Evolutionary conservation across 495 filamentous ascomycete species (phyloP).

Genomic region (Tuber umbilicatum): DNA sequence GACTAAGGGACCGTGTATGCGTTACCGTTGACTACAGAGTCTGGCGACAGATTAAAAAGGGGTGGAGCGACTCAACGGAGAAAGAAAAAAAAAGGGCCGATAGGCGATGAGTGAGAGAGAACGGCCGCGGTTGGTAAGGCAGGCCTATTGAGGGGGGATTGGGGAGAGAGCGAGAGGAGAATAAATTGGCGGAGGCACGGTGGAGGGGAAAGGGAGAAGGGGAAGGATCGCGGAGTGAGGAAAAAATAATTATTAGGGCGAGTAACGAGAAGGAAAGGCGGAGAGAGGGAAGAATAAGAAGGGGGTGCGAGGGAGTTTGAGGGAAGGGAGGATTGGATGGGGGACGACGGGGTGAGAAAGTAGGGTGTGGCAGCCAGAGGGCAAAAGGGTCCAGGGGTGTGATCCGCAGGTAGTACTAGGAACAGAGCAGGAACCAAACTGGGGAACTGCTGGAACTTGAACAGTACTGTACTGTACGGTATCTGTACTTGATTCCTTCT

Average conservation of each 20-base stretch:
- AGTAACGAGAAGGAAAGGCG: constrained; percentile 4
- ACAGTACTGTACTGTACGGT: not conserved
- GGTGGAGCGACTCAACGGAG: constrained; percentile 40
- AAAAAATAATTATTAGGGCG: constrained; percentile 5
- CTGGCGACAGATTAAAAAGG: constrained; percentile 36
- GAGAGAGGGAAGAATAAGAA: not conserved
- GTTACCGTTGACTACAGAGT: constrained; percentile 38
- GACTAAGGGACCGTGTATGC: constrained; percentile 38
- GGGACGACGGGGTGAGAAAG: not conserved
- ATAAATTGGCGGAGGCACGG: constrained; percentile 2
- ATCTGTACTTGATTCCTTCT: not conserved
- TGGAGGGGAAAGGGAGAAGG: constrained; percentile 1
- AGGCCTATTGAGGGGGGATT: constrained; percentile 15
- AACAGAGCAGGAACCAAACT: not conserved
- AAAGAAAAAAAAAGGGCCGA: constrained; percentile 42
- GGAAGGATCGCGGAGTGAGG: not conserved
- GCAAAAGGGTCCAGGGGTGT: not conserved
- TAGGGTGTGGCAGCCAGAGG: not conserved
- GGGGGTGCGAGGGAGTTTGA: not conserved
- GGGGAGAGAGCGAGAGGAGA: not conserved
- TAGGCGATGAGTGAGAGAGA: constrained; percentile 50
- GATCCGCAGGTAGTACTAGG: not conserved
- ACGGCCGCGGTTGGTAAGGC: constrained; percentile 55
- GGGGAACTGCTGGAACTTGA: not conserved
- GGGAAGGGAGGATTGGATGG: not conserved